Evolutionary conservation across 2,329 filamentous ascomycete genomes (phyloP), one percentile per base, ranked within the genome.

Genomic region (Diplocarpon rosae): DNA sequence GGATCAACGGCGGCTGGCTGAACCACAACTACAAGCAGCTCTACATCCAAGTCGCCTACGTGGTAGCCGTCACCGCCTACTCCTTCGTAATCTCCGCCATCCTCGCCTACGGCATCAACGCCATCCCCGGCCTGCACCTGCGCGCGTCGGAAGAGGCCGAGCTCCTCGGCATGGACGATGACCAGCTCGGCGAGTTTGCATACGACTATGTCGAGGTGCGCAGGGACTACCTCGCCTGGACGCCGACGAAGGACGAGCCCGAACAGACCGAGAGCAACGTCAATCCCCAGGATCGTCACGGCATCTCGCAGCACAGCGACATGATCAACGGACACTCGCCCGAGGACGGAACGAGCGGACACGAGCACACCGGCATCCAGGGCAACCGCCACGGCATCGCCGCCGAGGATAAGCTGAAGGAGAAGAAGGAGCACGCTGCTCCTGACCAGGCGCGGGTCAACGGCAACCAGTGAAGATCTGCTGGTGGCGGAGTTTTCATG

Each of bases 191-290:
- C 65, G 85, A 92, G 66, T 92, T 90, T 62, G 85, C 85, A 11
- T 90, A 90, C 70, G 85, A 92, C 64, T 92, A 90, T 63, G 85
- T 92, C 53, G 85, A 92, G 72, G 84, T 90, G 47, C 82, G 85
- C 60, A 79, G 85, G 59, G 85, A 92, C 66, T 92, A 89, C 71
- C 76, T 92, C 32, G 85, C 85, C 47, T 92, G 85, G 85, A 89
- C 83, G 27, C 85, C 85, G 1, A 78, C 82, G 29, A 81, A 81
- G 59, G 71, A 69, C 49, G 78, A 84, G 54, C 81, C 78, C 20
- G 51, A 56, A 49, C 56, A 54, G 47, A 70, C 72, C 39, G 64
- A 71, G 46, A 68, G 73, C 50, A 76, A 78, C 49, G 70, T 75
- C 57, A 66, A 72, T 28, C 63, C 73, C 45, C 67, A 82, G 42